These are phyloP conservation scores for Penicillium hordei DNA, from an alignment of 2,329 filamentous ascomycete species.

Conservation along the genomic window DNA sequence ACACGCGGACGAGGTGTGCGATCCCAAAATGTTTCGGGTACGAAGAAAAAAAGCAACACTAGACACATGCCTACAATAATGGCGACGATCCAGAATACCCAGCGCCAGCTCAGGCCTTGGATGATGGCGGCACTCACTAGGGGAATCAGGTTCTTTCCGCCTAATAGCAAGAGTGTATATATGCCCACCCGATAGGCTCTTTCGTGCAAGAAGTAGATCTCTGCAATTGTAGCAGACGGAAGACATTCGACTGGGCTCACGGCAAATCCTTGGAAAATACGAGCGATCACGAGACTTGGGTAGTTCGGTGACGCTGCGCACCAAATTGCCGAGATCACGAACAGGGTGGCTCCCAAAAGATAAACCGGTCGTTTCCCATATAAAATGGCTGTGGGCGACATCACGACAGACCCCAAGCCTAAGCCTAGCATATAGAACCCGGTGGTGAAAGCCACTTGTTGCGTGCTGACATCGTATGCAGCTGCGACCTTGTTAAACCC, in stretches of 20 bases:
- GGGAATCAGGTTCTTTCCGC: constrained; percentile 88
- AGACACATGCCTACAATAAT: constrained; percentile 73
- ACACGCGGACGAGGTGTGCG: constrained; percentile 62
- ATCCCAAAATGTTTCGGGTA: constrained; percentile 96
- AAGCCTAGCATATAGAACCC: constrained; percentile 93
- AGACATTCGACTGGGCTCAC: constrained; percentile 90
- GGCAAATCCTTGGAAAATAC: constrained; percentile 83
- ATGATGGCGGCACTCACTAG: constrained; percentile 85
- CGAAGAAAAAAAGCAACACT: constrained; percentile 78
- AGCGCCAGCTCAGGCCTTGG: constrained; percentile 74
- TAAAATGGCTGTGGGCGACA: constrained; percentile 86
- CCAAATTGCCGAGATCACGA: constrained; percentile 76
- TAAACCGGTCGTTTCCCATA: constrained; percentile 92
- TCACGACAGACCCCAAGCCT: constrained; percentile 78
- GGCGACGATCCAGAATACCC: constrained; percentile 87
- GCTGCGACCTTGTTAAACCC: constrained; percentile 79
- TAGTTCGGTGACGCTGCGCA: constrained; percentile 82
- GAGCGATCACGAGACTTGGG: constrained; percentile 72
- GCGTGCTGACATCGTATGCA: constrained; percentile 64
- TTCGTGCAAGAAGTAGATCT: constrained; percentile 96
- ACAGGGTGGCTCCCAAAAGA: constrained; percentile 72
- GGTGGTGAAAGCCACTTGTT: constrained; percentile 79
- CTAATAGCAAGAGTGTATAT: constrained; percentile 83
- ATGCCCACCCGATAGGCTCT: constrained; percentile 89
- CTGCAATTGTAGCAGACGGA: constrained; percentile 88